Conservation (phyloP, 768 basidiomycete genomes). For the Mycena metata region DNA sequence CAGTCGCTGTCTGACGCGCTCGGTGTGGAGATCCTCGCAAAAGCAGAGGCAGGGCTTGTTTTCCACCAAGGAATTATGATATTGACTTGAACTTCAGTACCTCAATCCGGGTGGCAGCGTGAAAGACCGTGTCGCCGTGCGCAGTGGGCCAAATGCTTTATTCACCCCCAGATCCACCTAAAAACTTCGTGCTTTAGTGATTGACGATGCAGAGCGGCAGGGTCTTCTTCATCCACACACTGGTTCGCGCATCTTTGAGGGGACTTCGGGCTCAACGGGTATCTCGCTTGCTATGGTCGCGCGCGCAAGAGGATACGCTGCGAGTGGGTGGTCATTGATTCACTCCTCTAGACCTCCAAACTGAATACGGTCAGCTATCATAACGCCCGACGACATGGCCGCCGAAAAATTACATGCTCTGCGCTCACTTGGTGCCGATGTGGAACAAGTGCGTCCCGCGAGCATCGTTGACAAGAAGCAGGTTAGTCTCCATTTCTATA, state of each 20-base stretch:
- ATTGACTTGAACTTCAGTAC: constrained; percentile 65
- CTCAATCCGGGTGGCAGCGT: constrained; percentile 98
- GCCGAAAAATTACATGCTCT: constrained; percentile 92
- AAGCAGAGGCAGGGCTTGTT: constrained; percentile 81
- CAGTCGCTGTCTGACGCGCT: constrained; percentile 91
- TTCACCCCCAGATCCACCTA: background rate
- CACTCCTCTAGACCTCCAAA: constrained; percentile 22
- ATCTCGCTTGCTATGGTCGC: constrained; percentile 97
- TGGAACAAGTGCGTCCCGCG: constrained; percentile 91
- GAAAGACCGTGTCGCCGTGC: constrained; percentile 96
- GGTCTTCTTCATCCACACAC: constrained; percentile 89
- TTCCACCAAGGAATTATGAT: background rate
- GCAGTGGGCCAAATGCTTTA: constrained; percentile 65
- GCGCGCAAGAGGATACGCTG: constrained; percentile 90
- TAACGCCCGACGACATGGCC: constrained; percentile 92
- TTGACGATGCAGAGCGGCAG: constrained; percentile 90
- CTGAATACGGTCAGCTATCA: constrained; percentile 69
- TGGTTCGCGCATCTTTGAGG: constrained; percentile 95
- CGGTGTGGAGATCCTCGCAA: constrained; percentile 95
- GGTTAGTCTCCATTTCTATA: constrained; percentile 55
- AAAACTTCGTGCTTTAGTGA: constrained; percentile 68
- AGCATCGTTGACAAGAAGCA: constrained; percentile 98
- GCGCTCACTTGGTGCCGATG: constrained; percentile 86
- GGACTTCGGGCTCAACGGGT: constrained; percentile 95
- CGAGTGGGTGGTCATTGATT: constrained; percentile 82